A percentile compares a stretch with the other conserved stretches of the same genome.
phyloP scores from a whole-genome alignment of 208 protist genomes.

The Zelonia costaricensis region DNA sequence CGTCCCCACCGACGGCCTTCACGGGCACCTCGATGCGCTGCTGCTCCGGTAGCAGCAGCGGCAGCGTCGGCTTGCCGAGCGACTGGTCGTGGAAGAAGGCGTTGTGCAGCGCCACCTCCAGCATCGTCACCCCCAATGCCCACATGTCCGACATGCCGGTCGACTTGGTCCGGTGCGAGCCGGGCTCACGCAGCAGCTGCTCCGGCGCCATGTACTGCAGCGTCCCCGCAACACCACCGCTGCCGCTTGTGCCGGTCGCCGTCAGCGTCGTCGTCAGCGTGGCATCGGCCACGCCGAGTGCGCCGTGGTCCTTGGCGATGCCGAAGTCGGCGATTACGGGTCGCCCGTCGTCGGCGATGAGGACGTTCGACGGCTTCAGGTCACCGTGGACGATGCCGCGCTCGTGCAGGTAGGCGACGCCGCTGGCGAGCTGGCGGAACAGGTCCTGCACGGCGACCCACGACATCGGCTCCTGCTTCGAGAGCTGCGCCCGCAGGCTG shows the following conservation, averaged over 20 bases:
- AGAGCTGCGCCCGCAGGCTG: slow-evolving; percentile 36
- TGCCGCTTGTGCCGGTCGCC: slow-evolving; percentile 13
- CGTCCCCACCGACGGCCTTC: slow-evolving; percentile 51
- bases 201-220: slow-evolving; percentile 69
- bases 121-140: slow-evolving; percentile 59
- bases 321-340: slow-evolving; percentile 86
- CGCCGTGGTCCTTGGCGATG: slow-evolving; percentile 52
- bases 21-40: slow-evolving; percentile 40
- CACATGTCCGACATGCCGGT: slow-evolving; percentile 62
- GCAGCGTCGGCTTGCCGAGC: slow-evolving; percentile 31
- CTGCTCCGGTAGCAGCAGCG: slow-evolving; percentile 33
- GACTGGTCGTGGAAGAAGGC: slow-evolving; percentile 43
- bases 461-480: slow-evolving; percentile 42
- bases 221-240: slow-evolving; percentile 29
- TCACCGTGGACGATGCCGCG: slow-evolving; percentile 77
- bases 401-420: slow-evolving; percentile 73
- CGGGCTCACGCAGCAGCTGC: slow-evolving; percentile 35
- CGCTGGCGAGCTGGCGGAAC: slow-evolving; percentile 63
- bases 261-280: slow-evolving; percentile 39
- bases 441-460: slow-evolving; percentile 60
- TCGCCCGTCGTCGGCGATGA: slow-evolving; percentile 59
- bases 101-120: slow-evolving; percentile 56
- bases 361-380: slow-evolving; percentile 80
- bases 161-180: slow-evolving; percentile 12
- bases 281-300: slow-evolving; percentile 38